A percentile compares a stretch with the other conserved stretches of the same genome.
phyloP scores from a whole-genome alignment of 2,329 filamentous ascomycete species.

The Claviceps humidiphila region DNA sequence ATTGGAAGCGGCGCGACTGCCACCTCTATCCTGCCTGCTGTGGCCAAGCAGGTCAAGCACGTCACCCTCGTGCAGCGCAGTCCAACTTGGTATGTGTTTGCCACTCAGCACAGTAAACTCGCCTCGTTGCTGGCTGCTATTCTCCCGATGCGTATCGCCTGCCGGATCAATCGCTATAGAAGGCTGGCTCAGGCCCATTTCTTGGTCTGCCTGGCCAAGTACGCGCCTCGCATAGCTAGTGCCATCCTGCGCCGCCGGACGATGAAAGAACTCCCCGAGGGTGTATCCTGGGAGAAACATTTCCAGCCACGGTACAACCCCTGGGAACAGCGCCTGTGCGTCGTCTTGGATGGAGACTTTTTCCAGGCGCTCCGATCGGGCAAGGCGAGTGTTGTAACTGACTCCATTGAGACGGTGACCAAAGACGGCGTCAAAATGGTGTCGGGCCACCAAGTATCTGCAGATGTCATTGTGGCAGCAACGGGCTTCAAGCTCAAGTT shows the following conservation, averaged over 20 bases:
- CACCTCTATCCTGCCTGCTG: conserved; percentile 48
- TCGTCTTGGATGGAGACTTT: conserved; percentile 34
- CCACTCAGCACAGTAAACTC: conserved; percentile 29
- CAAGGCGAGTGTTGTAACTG: conserved; percentile 30
- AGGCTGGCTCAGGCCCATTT: conserved; percentile 30
- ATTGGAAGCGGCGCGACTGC: conserved; percentile 58
- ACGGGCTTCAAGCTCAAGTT: conserved; percentile 47
- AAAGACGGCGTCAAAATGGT: conserved; percentile 28
- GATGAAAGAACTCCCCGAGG: conserved; percentile 30
- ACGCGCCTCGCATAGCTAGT: conserved; percentile 32
- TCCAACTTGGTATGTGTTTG: conserved; percentile 45
- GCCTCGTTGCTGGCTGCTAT: conserved; percentile 22
- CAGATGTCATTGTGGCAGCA: conserved; percentile 52
- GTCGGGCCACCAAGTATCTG: conserved; percentile 30
- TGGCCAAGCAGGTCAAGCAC: conserved; percentile 41
- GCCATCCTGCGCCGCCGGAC: conserved; percentile 29
- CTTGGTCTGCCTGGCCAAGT: conserved; percentile 32
- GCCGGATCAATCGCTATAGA: conserved; percentile 31
- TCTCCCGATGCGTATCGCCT: conserved; percentile 29
- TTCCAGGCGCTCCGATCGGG: conserved; percentile 25
- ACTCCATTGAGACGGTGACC: conserved; percentile 31
- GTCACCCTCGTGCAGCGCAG: conserved; percentile 61
- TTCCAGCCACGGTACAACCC: conserved; percentile 42
- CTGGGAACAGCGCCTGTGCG: conserved; percentile 58
- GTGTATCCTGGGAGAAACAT: conserved; percentile 37